Evolutionary conservation across 2,329 filamentous ascomycete genomes (phyloP).

Genomic region (Pseudogymnoascus destructans): DNA sequence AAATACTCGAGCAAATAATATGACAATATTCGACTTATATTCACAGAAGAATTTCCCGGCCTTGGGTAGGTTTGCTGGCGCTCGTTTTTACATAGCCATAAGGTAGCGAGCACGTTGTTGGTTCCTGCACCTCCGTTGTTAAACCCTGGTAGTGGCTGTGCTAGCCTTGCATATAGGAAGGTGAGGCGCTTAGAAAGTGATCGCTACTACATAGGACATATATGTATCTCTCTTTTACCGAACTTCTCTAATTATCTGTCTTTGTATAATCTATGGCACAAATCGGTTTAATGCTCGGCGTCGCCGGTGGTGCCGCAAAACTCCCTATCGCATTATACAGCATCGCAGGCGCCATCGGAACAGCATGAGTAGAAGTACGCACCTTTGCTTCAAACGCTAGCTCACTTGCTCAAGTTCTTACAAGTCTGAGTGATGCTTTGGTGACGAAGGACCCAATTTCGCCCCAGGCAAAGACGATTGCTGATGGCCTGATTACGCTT

Average conservation of each 20-base stretch:
- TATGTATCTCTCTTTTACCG: not conserved
- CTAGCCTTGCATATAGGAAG: not conserved
- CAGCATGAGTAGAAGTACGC: not conserved
- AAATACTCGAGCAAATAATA: not conserved
- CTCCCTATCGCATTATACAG: not conserved
- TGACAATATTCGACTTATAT: not conserved
- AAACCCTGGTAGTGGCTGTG: not conserved
- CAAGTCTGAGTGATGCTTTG: not conserved
- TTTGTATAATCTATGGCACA: not conserved
- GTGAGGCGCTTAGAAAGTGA: not conserved
- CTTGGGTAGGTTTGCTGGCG: not conserved
- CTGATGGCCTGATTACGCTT: not conserved
- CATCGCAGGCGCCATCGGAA: not conserved
- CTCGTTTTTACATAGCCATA: not conserved
- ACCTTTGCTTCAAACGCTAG: not conserved
- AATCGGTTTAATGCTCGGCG: not conserved
- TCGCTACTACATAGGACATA: not conserved
- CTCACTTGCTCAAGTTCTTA: not conserved
- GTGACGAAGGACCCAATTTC: not conserved
- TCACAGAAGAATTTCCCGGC: not conserved
- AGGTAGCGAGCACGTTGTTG: not conserved
- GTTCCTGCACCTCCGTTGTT: not conserved
- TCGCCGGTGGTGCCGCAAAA: not conserved
- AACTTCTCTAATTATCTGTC: not conserved
- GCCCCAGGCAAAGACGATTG: not conserved